Base-by-base conservation (phyloP, 805 yeast genomes). In the Ogataea angusta region DNA sequence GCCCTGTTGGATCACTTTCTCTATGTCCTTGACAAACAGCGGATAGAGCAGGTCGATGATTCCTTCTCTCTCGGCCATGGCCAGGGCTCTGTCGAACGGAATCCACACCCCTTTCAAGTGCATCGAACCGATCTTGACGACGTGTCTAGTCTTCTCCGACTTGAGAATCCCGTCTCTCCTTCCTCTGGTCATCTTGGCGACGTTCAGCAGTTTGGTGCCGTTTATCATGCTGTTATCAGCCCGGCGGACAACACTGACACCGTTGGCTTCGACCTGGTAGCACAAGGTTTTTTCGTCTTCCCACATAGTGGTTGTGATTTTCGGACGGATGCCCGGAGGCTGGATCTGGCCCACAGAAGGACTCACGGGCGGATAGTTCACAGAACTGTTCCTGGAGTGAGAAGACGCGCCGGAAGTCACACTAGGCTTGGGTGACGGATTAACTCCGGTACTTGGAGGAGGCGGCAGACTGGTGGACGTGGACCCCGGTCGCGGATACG, bases 31-130 rank as follows among this genome's bases (percentile, higher is more conserved):
- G 29, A 78, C 85, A 52, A 75, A 75, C 33, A 75, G 60, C 2
- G 80, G 80, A 51, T 75, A 75, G 30, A 75, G 58, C 19, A 70
- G 60, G 48, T 75, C 80, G 22, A 75, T 77, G 41, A 75, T 78
- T 13, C 78, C 78, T 57, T 79, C 85, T 38, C 80, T 68, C 55
- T 78, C 80, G 10, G 83, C 83, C 72, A 79, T 70, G 30, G 79
- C 79, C 28, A 78, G 60, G 3, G 85, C 85, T 45, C 85, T 64
- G 54, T 79, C 84, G 57, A 79, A 79, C 5, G 85, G 85, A 34
- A 80, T 78, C 85, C 85, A 80, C 19, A 80, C 85, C 24, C 85
- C 85, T 56, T 80, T 80, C 48, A 80, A 64, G 54, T 79, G 82
- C 83, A 80, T 78, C 10, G 81, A 75, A n/a, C 85, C 85, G 53